A percentile compares a stretch with the other conserved stretches of the same genome.
Conservation (phyloP, 2,329 filamentous ascomycete genomes). For the Pseudopithomyces chartarum region DNA sequence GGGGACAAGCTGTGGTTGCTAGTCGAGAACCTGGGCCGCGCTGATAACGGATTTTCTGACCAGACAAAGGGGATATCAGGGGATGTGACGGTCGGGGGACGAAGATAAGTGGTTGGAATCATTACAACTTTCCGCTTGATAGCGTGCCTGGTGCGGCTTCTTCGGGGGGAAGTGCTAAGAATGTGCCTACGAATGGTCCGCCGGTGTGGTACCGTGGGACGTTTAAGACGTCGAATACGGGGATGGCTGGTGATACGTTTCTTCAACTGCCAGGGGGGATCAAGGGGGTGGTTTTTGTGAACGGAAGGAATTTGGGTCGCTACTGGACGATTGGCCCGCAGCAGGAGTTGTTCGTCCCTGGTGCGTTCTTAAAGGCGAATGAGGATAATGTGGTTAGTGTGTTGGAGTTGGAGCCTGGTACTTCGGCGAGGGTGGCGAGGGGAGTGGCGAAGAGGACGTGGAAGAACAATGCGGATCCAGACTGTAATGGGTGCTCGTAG, state of each 20-base stretch:
- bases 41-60: conserved; percentile 48
- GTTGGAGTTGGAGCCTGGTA: conserved; percentile 52
- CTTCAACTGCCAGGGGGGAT: not conserved
- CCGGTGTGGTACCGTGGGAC: not conserved
- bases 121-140: not conserved
- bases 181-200: not conserved
- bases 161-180: not conserved
- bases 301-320: not conserved
- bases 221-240: not conserved
- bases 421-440: conserved; percentile 20
- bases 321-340: not conserved
- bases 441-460: conserved; percentile 27
- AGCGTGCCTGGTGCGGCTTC: not conserved
- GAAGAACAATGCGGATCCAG: conserved; percentile 40
- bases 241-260: not conserved
- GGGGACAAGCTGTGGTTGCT: conserved; percentile 52
- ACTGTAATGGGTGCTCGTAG: conserved; percentile 16
- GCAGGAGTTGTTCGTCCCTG: not conserved
- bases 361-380: not conserved
- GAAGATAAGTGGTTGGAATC: not conserved
- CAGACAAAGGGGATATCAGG: not conserved
- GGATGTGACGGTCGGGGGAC: not conserved
- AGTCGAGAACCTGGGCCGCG: conserved; percentile 58
- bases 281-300: not conserved
- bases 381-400: conserved; percentile 49